Evolutionary conservation across 495 filamentous ascomycete species (phyloP).

Genomic region (Lasiosphaeria miniovina): DNA sequence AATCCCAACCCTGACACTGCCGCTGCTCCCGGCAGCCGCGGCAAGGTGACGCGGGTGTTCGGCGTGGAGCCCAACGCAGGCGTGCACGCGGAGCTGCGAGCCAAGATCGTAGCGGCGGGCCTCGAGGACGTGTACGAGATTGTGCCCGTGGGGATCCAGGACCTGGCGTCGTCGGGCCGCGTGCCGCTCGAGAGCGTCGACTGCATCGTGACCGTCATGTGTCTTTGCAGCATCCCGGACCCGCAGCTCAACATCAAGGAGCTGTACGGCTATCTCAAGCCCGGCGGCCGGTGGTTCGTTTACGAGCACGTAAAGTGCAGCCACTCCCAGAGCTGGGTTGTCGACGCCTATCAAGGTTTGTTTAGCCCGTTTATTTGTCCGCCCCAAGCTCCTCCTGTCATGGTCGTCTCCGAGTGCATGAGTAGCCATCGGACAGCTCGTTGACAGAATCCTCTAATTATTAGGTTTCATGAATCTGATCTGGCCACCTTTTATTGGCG

Average conservation of each 20-base stretch:
- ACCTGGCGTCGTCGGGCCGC: slow-evolving; percentile 43
- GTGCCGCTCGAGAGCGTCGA: slow-evolving; percentile 58
- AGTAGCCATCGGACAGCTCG: neutral
- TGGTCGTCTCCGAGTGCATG: neutral
- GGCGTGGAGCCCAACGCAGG: slow-evolving; percentile 64
- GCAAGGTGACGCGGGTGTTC: slow-evolving; percentile 53
- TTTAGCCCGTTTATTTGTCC: slow-evolving; percentile 21
- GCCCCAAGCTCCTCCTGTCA: neutral
- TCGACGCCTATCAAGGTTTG: slow-evolving; percentile 50
- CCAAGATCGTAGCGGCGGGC: slow-evolving; percentile 45
- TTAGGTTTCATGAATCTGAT: slow-evolving; percentile 40
- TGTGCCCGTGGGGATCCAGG: slow-evolving; percentile 59
- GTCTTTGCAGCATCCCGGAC: slow-evolving; percentile 69
- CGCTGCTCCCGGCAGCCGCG: neutral
- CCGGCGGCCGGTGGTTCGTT: slow-evolving; percentile 65
- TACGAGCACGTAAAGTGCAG: slow-evolving; percentile 63
- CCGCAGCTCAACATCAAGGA: slow-evolving; percentile 54
- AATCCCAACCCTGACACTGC: neutral
- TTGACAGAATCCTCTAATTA: neutral
- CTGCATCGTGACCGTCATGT: slow-evolving; percentile 65
- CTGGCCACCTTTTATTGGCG: slow-evolving; percentile 56
- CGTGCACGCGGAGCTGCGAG: slow-evolving; percentile 51
- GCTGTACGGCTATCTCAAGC: slow-evolving; percentile 61
- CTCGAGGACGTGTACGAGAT: slow-evolving; percentile 62
- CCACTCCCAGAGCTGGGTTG: slow-evolving; percentile 34